Base-by-base conservation (phyloP, 2,329 filamentous ascomycete species). In the Aspergillus terreus region DNA sequence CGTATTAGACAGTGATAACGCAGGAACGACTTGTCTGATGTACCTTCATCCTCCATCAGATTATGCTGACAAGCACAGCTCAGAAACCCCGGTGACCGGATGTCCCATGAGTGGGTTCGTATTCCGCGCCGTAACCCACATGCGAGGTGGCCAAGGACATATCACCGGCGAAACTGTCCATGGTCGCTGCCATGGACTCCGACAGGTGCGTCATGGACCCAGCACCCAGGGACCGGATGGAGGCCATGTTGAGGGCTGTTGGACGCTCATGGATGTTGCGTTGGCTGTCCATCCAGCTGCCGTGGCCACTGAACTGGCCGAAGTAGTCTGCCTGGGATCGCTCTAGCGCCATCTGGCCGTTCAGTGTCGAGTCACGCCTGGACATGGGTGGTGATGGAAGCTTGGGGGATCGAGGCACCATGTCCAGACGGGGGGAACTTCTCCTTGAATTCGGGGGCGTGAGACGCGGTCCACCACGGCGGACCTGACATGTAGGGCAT, bases 401-500 rank as follows among this genome's bases (percentile, higher is more conserved):
- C 44, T 66, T 67, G 7, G 70, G 66, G 11, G 71, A 70, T 30
- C 62, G 63, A 30, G 64, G 58, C 21, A 63, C 46, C 47, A 64
- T 57, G 15, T 69, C 68, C n/a, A 69, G 57, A 42, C 65, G 66
- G 9, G 70, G 70, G n/a, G 71, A 73, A 50, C 63, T 59, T 60
- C 63, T 65, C 43, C 68, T 67, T 21, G 72, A 74, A 54, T 65
- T 71, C 21, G 72, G 71, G 17, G 72, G 71, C 19, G 71, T 73
- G 42, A 72, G 54, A 10, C 70, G 71, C 36, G 71, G 64, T 42
- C 69, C 71, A 17, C 74, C 73, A 43, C 76, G 67, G 44, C 76
- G 74, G 17, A 76, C 71, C 58, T 75, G 75, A 53, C 76, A 78
- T 15, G 75, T 78, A 44, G 76, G 76, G 45, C 76, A 78, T 46